These are phyloP conservation scores for Ziziphus jujuba DNA, from an alignment of 306 rosid species.

Conservation along the genomic window DNA sequence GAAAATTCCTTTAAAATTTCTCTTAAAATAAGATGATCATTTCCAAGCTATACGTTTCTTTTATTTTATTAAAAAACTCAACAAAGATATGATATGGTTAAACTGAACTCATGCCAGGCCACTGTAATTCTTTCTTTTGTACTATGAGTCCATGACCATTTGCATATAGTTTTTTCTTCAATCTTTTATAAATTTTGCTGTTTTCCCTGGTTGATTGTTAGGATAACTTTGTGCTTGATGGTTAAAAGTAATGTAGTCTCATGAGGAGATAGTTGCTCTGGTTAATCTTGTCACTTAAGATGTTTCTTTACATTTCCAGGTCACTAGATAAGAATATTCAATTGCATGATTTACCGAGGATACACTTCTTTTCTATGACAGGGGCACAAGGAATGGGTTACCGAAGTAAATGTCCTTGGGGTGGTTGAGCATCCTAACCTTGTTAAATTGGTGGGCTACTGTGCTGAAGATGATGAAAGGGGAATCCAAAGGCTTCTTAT, in stretches of 20 bases:
- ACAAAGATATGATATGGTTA: too few relatives aligned
- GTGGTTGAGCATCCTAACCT: conserved; percentile 96
- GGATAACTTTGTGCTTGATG: neutral
- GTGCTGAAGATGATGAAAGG: conserved; percentile 97
- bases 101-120: too few relatives aligned
- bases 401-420: conserved; percentile 97
- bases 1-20: too few relatives aligned
- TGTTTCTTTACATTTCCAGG: neutral
- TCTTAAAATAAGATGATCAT: too few relatives aligned
- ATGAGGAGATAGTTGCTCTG: neutral
- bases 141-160: too few relatives aligned
- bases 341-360: neutral
- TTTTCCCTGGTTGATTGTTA: too few relatives aligned
- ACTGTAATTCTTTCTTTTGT: too few relatives aligned
- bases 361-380: conserved; percentile 22
- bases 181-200: too few relatives aligned
- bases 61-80: too few relatives aligned
- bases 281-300: conserved; percentile 5
- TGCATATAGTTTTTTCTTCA: too few relatives aligned
- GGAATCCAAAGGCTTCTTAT: conserved; percentile 92
- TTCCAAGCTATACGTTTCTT: too few relatives aligned
- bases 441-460: conserved; percentile 90
- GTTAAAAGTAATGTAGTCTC: neutral
- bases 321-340: neutral
- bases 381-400: conserved; percentile 99